Evolutionary conservation across 495 filamentous ascomycete genomes (phyloP).

Genomic region (Talaromyces liani): DNA sequence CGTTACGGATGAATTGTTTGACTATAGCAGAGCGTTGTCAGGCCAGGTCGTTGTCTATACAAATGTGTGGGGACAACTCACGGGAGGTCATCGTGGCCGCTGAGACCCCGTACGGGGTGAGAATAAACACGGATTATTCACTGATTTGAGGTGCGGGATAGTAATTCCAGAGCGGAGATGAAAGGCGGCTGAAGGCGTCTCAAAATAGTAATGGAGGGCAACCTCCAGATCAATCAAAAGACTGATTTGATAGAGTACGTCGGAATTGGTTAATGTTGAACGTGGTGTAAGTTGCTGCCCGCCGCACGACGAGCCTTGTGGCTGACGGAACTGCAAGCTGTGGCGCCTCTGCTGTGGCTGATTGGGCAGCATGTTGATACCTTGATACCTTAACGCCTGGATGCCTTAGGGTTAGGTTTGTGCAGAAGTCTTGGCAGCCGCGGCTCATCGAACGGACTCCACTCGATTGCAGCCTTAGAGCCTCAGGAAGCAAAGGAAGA

Average conservation of each 20-base stretch:
- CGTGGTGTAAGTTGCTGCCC: background rate
- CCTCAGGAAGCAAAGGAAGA: background rate
- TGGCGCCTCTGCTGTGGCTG: background rate
- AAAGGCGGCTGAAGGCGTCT: background rate
- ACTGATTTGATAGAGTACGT: background rate
- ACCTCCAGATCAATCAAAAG: background rate
- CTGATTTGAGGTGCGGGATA: background rate
- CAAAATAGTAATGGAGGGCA: background rate
- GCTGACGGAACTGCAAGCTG: background rate
- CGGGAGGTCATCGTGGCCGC: constrained; percentile 54
- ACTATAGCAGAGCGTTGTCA: constrained; percentile 45
- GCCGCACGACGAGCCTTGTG: background rate
- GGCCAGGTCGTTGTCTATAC: constrained; percentile 9
- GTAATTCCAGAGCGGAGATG: background rate
- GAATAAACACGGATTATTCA: background rate
- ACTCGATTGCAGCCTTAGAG: background rate
- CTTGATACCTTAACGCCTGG: background rate
- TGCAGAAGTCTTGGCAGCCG: background rate
- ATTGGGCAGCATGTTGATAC: background rate
- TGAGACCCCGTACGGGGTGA: constrained; percentile 9
- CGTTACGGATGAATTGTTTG: constrained; percentile 99
- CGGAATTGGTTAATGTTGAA: background rate
- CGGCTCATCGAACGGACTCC: background rate
- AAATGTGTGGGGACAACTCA: constrained; percentile 40
- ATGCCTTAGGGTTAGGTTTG: background rate